A percentile compares a stretch with the other conserved stretches of the same genome.
Conservation (phyloP, 192 early-diverging fungal species). For the Coemansia sp. region DNA sequence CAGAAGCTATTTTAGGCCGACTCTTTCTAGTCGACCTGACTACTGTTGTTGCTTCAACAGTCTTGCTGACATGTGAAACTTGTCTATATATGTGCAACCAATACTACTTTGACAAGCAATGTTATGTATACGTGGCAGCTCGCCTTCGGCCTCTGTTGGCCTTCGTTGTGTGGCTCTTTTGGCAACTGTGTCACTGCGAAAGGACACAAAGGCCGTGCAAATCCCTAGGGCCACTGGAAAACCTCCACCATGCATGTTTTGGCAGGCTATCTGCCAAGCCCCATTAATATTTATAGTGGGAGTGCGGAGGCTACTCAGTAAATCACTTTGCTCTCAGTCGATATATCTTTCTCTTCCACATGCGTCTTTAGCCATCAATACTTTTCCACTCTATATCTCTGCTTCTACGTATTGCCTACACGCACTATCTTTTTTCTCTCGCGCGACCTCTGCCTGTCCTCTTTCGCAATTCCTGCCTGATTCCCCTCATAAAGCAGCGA, state of each 20-base stretch:
- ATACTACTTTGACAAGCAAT: background rate
- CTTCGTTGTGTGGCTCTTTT: background rate
- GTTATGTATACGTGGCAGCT: background rate
- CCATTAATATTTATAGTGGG: background rate
- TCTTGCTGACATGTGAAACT: background rate
- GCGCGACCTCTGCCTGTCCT: slow-evolving; percentile 4
- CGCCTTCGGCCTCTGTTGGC: background rate
- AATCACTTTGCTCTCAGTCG: background rate
- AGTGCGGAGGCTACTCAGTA: background rate
- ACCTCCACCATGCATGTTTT: slow-evolving; percentile 33
- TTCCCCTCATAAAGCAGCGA: background rate
- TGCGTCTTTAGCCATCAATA: background rate
- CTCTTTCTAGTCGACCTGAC: background rate
- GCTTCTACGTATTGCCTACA: background rate
- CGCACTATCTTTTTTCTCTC: background rate
- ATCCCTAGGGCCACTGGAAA: slow-evolving; percentile 20
- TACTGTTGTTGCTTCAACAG: background rate
- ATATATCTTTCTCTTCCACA: background rate
- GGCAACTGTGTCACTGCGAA: background rate
- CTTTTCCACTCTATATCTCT: background rate
- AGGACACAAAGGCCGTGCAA: background rate
- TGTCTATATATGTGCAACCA: background rate
- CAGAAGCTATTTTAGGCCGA: background rate
- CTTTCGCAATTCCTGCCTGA: slow-evolving; percentile 6
- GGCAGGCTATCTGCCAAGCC: background rate